These are phyloP conservation scores for Cercophora scortea DNA, from an alignment of 495 filamentous ascomycete genomes.

Conservation along the genomic window DNA sequence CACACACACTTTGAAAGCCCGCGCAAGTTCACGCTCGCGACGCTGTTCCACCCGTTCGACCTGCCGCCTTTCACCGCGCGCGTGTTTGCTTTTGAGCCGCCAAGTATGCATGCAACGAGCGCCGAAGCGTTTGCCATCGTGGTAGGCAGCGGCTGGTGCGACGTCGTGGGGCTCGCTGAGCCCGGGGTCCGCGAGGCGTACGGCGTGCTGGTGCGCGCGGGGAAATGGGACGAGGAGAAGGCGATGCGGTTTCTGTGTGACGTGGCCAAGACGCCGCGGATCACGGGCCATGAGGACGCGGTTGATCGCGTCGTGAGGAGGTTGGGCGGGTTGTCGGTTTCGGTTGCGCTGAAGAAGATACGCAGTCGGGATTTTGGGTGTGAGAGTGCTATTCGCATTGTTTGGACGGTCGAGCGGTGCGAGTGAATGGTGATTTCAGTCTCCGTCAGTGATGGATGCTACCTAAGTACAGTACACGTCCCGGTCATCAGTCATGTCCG, in stretches of 20 bases:
- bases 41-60: constrained; percentile 14
- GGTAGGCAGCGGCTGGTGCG: constrained; percentile 14
- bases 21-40: constrained; percentile 5
- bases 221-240: constrained; percentile 9
- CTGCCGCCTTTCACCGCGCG: constrained; percentile 7
- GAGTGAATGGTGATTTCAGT: no score
- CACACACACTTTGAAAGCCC: constrained; percentile 14
- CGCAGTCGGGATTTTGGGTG: constrained; percentile 12
- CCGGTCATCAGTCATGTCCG: not conserved
- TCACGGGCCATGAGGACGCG: not conserved
- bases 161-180: constrained; percentile 7
- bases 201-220: constrained; percentile 11
- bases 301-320: constrained; percentile 8
- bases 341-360: constrained; percentile 14
- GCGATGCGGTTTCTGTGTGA: constrained; percentile 6
- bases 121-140: constrained; percentile 9
- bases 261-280: not conserved
- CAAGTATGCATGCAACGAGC: not conserved
- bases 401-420: constrained; percentile 4
- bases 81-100: constrained; percentile 14
- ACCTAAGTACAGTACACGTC: no score
- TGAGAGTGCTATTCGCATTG: constrained; percentile 16
- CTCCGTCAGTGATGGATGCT: no score
- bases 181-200: constrained; percentile 2
- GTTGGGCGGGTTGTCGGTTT: constrained; percentile 2